Evolutionary conservation across 1,139 yeast species (phyloP), one percentile per base, ranked within the genome.

Genomic region (Scheffersomyces segobiensis): DNA sequence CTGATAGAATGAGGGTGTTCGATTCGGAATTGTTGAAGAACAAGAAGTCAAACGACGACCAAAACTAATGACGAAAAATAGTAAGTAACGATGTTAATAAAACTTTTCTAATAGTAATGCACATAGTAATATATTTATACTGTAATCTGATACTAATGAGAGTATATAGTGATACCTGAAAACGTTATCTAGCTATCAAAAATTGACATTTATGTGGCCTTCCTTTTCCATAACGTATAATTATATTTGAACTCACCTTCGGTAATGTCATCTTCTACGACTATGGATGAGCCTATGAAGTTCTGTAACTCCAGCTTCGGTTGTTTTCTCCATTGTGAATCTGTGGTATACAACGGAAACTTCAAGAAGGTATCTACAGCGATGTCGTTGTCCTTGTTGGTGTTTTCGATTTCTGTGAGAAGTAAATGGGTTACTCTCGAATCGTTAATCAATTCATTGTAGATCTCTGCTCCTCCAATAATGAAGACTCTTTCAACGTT

Each of bases 401-500:
- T 64, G 59, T 65, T 71, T 32, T 69, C 67, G 46, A 93, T 83
- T 68, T 91, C 93, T 0, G 99, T 95, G n/a, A 95, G 72, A 46
- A 93, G 78, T 55, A 95, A 74, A 50, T 86, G 81, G 55, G 84
- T 82, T 0, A 89, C 84, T 5, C 76, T 57, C 0, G 75, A 74
- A 55, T 78, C 80, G 0, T 75, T 65, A 42, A 87, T 71, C 32
- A 86, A 80, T 52, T 85, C 79, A 56, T 84, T 82, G 75, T 95
- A 95, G 7, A 95, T 79, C 71, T 93, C 95, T 1, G 96, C 95
- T 0, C 99, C 99, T 3, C 99, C 99, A 62, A 95, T 95, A 47
- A 96, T 81, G 69, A 87, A 95, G 0, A 93, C 80, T 57, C 85
- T 82, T 57, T 86, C 89, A 20, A 87, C 65, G 17, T 59, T 53